These are phyloP conservation scores for Rachicladosporium sp. DNA, from an alignment of 2,329 filamentous ascomycete species.

Conservation along the genomic window DNA sequence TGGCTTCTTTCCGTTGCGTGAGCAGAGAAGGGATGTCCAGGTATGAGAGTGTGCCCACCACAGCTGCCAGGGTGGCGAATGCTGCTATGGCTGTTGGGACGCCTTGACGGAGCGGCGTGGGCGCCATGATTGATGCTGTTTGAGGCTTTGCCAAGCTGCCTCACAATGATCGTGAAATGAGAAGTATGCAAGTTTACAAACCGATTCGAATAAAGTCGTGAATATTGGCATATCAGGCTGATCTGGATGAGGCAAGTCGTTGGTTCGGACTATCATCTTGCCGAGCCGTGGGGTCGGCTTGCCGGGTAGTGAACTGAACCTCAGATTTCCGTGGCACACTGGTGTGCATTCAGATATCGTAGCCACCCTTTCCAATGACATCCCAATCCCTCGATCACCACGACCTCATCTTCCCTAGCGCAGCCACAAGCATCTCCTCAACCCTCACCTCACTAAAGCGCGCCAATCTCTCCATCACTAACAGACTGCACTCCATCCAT, in stretches of 20 bases:
- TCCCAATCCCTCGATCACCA: background rate
- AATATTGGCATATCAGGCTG: too few relatives aligned
- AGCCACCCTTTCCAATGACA: background rate
- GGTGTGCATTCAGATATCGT: too few relatives aligned
- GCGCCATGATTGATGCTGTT: too few relatives aligned
- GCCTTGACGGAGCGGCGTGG: conserved; percentile 1
- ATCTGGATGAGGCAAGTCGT: too few relatives aligned
- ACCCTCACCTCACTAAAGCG: conserved; percentile 62
- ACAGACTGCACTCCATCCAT: conserved; percentile 69
- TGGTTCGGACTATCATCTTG: too few relatives aligned
- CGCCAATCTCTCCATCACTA: conserved; percentile 63
- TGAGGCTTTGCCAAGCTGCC: too few relatives aligned
- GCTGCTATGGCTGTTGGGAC: conserved; percentile 4
- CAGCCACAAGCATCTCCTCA: conserved; percentile 53
- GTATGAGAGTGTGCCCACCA: conserved; percentile 8
- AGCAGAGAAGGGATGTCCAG: conserved; percentile 14
- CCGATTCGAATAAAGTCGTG: too few relatives aligned
- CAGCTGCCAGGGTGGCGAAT: conserved; percentile 2
- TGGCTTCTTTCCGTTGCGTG: conserved; percentile 10
- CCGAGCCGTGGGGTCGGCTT: too few relatives aligned
- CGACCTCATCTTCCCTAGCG: conserved; percentile 42
- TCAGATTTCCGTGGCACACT: too few relatives aligned
- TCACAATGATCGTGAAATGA: too few relatives aligned
- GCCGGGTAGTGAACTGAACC: too few relatives aligned
- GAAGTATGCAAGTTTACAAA: too few relatives aligned